Percentiles rank a stretch among this genome's conserved stretches.
These are phyloP conservation scores for Arabidopsis hybrid DNA, from an alignment of 441 rosid species.

Conservation along the genomic window DNA sequence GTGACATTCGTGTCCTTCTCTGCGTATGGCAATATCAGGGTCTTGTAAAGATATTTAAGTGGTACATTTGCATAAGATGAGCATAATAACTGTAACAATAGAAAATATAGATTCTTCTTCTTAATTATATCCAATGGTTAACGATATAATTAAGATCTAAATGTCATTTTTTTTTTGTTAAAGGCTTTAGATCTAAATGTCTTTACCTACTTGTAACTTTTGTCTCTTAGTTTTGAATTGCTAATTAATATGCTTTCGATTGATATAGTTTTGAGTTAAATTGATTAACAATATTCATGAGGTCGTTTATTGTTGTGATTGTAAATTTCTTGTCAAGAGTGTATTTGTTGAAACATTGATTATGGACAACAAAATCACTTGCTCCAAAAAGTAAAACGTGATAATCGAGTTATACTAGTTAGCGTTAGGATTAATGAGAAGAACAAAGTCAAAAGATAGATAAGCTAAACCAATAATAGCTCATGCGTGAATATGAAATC, in stretches of 20 bases:
- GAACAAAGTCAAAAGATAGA: constrained; percentile 24
- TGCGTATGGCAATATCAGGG: too few species aligned
- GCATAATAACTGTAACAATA: too few species aligned
- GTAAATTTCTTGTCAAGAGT: constrained; percentile 4
- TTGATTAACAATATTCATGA: background rate
- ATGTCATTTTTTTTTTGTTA: too few species aligned
- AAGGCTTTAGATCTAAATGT: background rate
- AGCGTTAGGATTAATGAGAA: constrained; percentile 7
- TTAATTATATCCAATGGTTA: background rate
- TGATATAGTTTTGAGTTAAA: background rate
- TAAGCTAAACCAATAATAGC: constrained; percentile 11
- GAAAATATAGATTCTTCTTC: too few species aligned
- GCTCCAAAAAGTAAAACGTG: constrained; percentile 15
- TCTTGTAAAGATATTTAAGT: too few species aligned
- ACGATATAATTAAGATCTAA: background rate
- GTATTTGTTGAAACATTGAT: background rate
- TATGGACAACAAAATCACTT: background rate
- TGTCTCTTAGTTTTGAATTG: too few species aligned
- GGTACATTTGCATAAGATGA: too few species aligned
- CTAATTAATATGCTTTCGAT: background rate
- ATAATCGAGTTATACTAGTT: constrained; percentile 21
- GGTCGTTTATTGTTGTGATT: background rate
- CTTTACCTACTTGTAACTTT: background rate
- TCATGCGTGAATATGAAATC: constrained; percentile 26
- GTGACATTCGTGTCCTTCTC: too few species aligned